Conservation (phyloP, 1,284 basidiomycete genomes). For the Xerocomus minutiporus region DNA sequence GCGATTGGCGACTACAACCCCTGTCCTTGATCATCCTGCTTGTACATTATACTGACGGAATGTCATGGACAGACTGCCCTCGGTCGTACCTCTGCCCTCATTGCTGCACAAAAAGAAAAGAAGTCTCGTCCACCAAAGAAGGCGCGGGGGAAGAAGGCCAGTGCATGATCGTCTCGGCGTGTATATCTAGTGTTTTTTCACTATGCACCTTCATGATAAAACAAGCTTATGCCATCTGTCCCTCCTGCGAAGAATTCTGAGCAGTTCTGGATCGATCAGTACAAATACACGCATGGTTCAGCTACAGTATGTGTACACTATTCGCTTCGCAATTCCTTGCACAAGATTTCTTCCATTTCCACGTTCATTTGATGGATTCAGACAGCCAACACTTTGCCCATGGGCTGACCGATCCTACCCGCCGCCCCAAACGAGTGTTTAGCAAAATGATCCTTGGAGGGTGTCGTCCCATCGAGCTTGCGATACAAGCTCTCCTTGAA, state of each 20-base stretch:
- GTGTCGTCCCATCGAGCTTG: constrained; percentile 51
- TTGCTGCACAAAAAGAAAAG: constrained; percentile 67
- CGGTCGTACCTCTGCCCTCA: constrained; percentile 75
- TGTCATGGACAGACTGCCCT: constrained; percentile 59
- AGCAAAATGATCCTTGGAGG: constrained; percentile 43
- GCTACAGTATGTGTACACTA: constrained; percentile 3
- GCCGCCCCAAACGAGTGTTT: constrained; percentile 40
- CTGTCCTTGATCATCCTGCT: constrained; percentile 11
- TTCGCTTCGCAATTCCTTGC: neutral
- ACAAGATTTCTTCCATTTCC: neutral
- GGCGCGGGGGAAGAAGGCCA: constrained; percentile 71
- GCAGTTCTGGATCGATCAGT: constrained; percentile 7
- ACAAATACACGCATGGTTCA: constrained; percentile 19
- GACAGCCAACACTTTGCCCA: constrained; percentile 41
- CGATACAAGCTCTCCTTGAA: constrained; percentile 43
- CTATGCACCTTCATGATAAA: constrained; percentile 22
- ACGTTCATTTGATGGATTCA: constrained; percentile 17
- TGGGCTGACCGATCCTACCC: constrained; percentile 58
- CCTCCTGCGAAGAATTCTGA: too few relatives aligned
- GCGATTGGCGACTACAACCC: constrained; percentile 25
- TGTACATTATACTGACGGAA: constrained; percentile 18
- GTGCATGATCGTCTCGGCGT: constrained; percentile 21
- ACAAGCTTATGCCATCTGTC: constrained; percentile 9
- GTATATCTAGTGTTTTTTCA: constrained; percentile 21
- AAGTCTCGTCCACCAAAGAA: constrained; percentile 72